Conservation (phyloP, 1,139 yeast species). For the Starmera stellimalicola region DNA sequence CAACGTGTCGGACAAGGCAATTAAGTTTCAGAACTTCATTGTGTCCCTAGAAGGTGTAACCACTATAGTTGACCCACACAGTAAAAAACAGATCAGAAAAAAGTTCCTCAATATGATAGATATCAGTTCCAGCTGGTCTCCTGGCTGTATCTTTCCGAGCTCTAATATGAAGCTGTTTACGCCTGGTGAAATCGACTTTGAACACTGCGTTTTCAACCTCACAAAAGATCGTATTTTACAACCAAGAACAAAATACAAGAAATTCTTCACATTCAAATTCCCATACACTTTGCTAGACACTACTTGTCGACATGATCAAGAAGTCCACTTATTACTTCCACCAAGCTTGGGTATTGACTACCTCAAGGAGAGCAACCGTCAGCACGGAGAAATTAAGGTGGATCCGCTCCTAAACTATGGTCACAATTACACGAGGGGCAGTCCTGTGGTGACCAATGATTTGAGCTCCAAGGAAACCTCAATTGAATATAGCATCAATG, state of each 20-base stretch:
- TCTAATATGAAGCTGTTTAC: constrained; percentile 39
- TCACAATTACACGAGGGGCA: constrained; percentile 26
- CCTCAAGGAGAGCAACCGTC: constrained; percentile 24
- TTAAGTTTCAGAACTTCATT: constrained; percentile 48
- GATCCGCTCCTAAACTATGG: constrained; percentile 31
- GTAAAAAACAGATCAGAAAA: constrained; percentile 22
- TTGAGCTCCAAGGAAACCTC: constrained; percentile 20
- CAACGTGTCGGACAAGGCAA: constrained; percentile 30
- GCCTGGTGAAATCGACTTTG: constrained; percentile 35
- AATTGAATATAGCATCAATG: constrained; percentile 22
- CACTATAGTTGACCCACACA: constrained; percentile 22
- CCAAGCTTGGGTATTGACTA: constrained; percentile 56
- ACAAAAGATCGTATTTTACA: constrained; percentile 39
- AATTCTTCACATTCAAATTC: constrained; percentile 54
- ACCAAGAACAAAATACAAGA: constrained; percentile 47
- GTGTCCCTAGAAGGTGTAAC: constrained; percentile 47
- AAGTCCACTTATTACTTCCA: constrained; percentile 50
- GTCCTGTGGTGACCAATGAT: constrained; percentile 29
- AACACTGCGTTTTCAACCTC: constrained; percentile 43
- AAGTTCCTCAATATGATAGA: constrained; percentile 33
- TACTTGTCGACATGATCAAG: constrained; percentile 42
- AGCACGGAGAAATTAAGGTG: constrained; percentile 22
- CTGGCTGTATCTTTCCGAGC: constrained; percentile 27
- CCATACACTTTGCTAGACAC: constrained; percentile 51
- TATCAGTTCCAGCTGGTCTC: constrained; percentile 33